Evolutionary conservation across 139 green algal genomes (phyloP), one percentile per base, ranked within the genome.

Genomic region (Volvox reticuliferus): DNA sequence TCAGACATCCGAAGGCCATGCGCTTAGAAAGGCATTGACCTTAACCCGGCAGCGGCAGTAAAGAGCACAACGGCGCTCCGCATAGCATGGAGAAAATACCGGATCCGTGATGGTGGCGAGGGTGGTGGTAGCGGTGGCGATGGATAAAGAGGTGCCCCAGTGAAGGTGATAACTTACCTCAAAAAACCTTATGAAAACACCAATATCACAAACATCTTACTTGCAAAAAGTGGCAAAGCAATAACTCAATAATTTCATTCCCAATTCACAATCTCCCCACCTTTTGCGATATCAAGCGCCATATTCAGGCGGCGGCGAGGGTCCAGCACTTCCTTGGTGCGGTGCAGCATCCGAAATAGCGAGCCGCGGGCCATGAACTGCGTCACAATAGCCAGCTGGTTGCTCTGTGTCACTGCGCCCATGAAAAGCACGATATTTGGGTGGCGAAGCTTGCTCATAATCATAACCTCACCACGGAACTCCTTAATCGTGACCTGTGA

Each of bases 351-450:
- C 75, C 95, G 63, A 92, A 95, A 97, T 94, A 98, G 82, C 89
- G 93, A 94, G 55, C 97, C 97, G 12, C 96, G 94, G 50, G 91
- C 94, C 89, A 98, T 95, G 86, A 97, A 97, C 92, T 98, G 94
- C 1, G 96, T 97, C 32, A 98, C 96, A 89, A 98, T 96, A 77
- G 96, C 96, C 82, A 98, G 92, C 83, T 95, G 86, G 65, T 93
- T 85, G 65, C 85, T 71, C 32, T 63, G 26, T 12, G 88, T 91
- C 24, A 91, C 84, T 30, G 94, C 94, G 62, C 93, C 96, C 88
- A 98, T 97, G 84, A 97, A 98, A 76, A 98, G 95, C 92, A 98
- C 95, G n/a, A 89, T 82, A 50, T 98, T 98, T 79, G 95, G 95
- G 92, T 98, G 96, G 21, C 95, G 88, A 79, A 98, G 91, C 19